A percentile compares a stretch with the other conserved stretches of the same genome.
Evolutionary conservation across 768 basidiomycete genomes (phyloP).

Genomic region (Tephrocybe rancida): DNA sequence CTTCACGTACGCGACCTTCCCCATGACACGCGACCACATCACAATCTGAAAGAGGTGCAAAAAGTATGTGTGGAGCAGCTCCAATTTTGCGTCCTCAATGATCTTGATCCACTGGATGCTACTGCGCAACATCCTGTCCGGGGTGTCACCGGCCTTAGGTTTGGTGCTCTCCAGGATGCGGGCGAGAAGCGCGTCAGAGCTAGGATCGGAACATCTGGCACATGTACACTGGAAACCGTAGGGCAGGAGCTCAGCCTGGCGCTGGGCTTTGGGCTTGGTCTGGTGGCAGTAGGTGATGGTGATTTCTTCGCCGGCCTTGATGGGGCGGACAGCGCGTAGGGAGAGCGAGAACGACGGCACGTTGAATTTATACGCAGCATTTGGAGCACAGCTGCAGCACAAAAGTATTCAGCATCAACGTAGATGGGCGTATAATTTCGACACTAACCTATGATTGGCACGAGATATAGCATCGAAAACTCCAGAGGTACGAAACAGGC

Average conservation of each 20-base stretch:
- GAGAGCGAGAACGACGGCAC: background rate
- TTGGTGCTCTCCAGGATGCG: background rate
- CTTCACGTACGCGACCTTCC: background rate
- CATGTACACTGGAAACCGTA: conserved; percentile 8
- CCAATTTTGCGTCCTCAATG: background rate
- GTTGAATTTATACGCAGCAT: background rate
- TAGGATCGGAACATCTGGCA: background rate
- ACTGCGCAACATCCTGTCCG: too few relatives aligned
- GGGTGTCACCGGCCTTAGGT: too few relatives aligned
- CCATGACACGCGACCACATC: background rate
- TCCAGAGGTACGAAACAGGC: background rate
- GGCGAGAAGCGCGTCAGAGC: background rate
- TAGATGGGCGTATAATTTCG: background rate
- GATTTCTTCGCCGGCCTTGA: conserved; percentile 6
- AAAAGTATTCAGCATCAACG: conserved; percentile 18
- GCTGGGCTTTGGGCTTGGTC: background rate
- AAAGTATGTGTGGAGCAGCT: background rate
- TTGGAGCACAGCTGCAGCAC: background rate
- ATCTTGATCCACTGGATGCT: background rate
- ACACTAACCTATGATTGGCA: conserved; percentile 6
- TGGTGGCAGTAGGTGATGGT: background rate
- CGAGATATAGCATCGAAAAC: background rate
- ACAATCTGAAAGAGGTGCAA: background rate
- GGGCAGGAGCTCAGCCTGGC: background rate
- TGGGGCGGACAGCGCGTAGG: background rate